phyloP scores from a whole-genome alignment of 768 basidiomycete genomes.

The Bullera alba region DNA sequence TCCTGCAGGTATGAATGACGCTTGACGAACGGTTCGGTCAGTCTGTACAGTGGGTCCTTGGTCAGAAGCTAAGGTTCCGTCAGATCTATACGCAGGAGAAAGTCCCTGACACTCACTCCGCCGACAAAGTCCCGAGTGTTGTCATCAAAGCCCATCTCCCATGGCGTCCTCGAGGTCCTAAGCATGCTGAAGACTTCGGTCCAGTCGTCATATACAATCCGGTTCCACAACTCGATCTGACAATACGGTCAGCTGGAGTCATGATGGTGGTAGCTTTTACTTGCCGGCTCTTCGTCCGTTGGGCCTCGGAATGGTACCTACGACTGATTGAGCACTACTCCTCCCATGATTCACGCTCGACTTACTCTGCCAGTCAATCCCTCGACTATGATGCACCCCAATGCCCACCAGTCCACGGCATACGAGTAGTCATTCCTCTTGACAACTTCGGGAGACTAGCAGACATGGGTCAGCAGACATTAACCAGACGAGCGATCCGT shows the following conservation, averaged over 20 bases:
- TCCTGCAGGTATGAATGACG: conserved; percentile 89
- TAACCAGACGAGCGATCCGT: no score
- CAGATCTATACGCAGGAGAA: neutral
- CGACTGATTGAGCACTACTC: neutral
- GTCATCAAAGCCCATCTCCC: conserved; percentile 84
- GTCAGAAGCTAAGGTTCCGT: conserved; percentile 63
- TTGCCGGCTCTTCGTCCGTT: conserved; percentile 23
- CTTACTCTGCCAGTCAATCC: conserved; percentile 92
- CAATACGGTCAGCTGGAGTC: conserved; percentile 2
- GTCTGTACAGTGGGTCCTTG: conserved; percentile 80
- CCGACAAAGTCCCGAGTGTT: conserved; percentile 78
- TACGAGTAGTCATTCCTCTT: conserved; percentile 69
- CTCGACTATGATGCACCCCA: conserved; percentile 96
- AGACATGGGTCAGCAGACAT: neutral
- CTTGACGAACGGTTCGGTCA: conserved; percentile 90
- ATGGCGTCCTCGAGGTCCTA: conserved; percentile 61
- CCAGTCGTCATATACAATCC: conserved; percentile 66
- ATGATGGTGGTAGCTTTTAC: neutral
- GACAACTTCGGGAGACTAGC: conserved; percentile 82
- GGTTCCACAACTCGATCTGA: conserved; percentile 43
- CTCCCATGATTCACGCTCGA: conserved; percentile 26
- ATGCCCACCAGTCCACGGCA: conserved; percentile 97
- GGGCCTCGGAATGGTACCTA: conserved; percentile 33
- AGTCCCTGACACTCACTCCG: conserved; percentile 60
- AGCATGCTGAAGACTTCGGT: conserved; percentile 23